phyloP scores from a whole-genome alignment of 306 rosid genomes.

The Fragaria iinumae region DNA sequence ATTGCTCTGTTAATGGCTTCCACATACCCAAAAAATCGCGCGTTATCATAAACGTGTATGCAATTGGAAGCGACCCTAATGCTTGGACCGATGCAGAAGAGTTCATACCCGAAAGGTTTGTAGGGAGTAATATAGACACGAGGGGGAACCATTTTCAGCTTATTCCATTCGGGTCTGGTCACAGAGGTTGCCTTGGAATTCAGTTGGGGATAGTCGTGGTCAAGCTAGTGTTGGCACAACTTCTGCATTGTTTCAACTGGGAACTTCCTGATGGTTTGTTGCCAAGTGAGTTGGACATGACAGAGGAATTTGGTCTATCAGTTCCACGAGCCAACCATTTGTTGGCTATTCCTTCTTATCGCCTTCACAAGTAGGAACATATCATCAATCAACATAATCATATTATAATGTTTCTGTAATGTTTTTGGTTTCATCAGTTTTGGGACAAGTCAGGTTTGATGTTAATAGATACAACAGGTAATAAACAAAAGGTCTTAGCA shows the following conservation, averaged over 20 bases:
- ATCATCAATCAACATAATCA: not conserved
- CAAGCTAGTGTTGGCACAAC: not conserved
- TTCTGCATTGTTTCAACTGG: not conserved
- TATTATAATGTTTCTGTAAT: not conserved
- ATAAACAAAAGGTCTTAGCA: no score
- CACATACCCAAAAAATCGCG: not conserved
- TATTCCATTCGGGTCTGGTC: not conserved
- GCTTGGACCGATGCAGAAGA: constrained; percentile 26
- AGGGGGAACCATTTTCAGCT: not conserved
- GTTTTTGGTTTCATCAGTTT: no score
- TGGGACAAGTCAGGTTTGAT: no score
- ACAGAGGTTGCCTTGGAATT: not conserved
- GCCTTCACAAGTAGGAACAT: not conserved
- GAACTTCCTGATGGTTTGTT: not conserved
- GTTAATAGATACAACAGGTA: no score
- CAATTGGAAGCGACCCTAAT: constrained; percentile 35
- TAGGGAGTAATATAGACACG: not conserved
- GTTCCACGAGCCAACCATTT: not conserved
- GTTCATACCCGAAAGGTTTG: not conserved
- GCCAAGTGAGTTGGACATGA: not conserved
- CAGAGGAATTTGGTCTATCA: not conserved
- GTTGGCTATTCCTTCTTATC: not conserved
- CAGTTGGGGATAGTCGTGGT: not conserved
- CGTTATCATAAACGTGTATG: constrained; percentile 24
- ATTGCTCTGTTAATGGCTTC: not conserved